These are phyloP conservation scores for Ascobolus immersus DNA, from an alignment of 495 filamentous ascomycete species.

Conservation along the genomic window DNA sequence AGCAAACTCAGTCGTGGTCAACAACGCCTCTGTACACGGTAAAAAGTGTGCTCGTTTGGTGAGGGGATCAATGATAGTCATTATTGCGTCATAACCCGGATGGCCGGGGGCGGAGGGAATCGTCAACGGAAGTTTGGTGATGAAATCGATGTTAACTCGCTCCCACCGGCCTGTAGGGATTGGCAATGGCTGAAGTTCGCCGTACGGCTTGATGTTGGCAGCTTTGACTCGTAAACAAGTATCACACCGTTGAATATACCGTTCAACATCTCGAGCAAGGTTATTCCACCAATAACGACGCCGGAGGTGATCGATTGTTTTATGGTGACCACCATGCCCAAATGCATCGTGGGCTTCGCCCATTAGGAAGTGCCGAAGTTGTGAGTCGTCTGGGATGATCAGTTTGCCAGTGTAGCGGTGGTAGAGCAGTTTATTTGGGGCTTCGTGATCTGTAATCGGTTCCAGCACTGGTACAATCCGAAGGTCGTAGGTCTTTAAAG, in stretches of 20 bases:
- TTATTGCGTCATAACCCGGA: slow-evolving; percentile 1
- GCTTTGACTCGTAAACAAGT: neutral
- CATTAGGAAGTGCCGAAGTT: neutral
- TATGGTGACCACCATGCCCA: neutral
- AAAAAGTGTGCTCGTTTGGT: slow-evolving; percentile 2
- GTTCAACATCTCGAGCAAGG: neutral
- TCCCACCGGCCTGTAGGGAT: neutral
- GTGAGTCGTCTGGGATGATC: neutral
- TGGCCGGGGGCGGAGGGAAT: neutral
- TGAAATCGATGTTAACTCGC: slow-evolving; percentile 3
- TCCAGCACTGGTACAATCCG: too few species aligned
- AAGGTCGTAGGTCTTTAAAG: too few species aligned
- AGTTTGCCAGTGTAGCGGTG: neutral
- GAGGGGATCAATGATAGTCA: slow-evolving; percentile 1
- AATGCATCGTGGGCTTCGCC: neutral
- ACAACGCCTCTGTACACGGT: neutral
- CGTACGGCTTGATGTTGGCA: neutral
- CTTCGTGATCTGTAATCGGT: too few species aligned
- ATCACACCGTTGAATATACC: neutral
- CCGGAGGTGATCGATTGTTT: neutral
- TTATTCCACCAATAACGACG: neutral
- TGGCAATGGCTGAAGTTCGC: neutral
- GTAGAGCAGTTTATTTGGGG: too few species aligned
- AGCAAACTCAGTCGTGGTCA: neutral
- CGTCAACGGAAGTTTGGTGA: slow-evolving; percentile 1